Evolutionary conservation across 495 filamentous ascomycete genomes (phyloP).

Genomic region (Hypoxylon trugodes): DNA sequence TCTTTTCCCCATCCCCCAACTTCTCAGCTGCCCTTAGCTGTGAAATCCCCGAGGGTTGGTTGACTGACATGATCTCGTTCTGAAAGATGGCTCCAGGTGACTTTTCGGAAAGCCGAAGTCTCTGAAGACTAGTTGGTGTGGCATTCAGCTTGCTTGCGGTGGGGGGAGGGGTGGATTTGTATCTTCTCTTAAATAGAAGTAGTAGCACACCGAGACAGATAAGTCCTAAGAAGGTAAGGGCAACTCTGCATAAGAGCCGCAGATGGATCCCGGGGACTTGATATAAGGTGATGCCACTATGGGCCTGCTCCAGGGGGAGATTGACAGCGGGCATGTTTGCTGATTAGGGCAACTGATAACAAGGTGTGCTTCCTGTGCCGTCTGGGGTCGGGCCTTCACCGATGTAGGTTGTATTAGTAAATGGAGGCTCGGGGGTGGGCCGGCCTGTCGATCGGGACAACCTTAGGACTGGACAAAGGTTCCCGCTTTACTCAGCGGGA

Average conservation of each 20-base stretch:
- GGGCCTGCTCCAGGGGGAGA: conserved; percentile 44
- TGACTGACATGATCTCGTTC: conserved; percentile 39
- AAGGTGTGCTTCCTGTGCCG: conserved; percentile 35
- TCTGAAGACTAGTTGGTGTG: conserved; percentile 15
- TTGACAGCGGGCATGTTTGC: conserved; percentile 55
- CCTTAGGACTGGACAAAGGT: conserved; percentile 30
- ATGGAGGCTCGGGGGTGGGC: conserved; percentile 33
- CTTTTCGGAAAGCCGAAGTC: conserved; percentile 30
- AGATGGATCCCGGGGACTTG: conserved; percentile 34
- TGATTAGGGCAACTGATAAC: conserved; percentile 42
- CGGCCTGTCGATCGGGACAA: conserved; percentile 41
- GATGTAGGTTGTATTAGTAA: conserved; percentile 38
- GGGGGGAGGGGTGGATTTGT: conserved; percentile 32
- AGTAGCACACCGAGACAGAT: conserved; percentile 39
- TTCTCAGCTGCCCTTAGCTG: conserved; percentile 8
- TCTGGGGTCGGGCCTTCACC: conserved; percentile 40
- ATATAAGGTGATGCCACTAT: conserved; percentile 46
- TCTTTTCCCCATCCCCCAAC: conserved; percentile 15
- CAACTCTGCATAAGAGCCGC: conserved; percentile 40
- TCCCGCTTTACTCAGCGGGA: conserved; percentile 26
- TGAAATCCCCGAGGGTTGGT: conserved; percentile 27
- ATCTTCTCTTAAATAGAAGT: conserved; percentile 28
- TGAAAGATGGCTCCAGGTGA: conserved; percentile 32
- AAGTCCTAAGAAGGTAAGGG: conserved; percentile 40
- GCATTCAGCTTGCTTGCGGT: conserved; percentile 3